Evolutionary conservation across 2,329 filamentous ascomycete genomes (phyloP), one percentile per base, ranked within the genome.

Genomic region (Verticillium longisporum): DNA sequence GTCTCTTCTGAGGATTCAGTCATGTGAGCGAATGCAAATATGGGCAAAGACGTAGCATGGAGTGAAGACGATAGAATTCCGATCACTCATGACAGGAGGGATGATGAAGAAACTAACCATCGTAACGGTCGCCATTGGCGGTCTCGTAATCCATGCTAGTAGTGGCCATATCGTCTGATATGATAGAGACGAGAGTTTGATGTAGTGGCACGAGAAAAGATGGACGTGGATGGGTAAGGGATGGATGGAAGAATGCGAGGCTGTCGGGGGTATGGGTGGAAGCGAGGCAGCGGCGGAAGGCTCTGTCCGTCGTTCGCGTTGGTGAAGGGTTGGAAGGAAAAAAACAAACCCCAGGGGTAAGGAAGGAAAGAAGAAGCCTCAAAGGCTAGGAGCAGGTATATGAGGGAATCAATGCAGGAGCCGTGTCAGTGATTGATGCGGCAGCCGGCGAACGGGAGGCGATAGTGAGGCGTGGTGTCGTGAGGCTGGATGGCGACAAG

Each of bases 81-180:
- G 9, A 21, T 50, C 15, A 10, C 3, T 50, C 21, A 18, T 65
- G 58, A 41, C 54, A 61, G 61, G 33, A 55, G 13, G 41, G 14
- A 21, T 55, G 5, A 33, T 33, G 59, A 38, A 13, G 55, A 53
- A 68, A 64, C 79, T 68, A 77, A 88, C 86, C 86, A 70, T 88
- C 86, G 67, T 87, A 88, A 64, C 83, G 85, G 74, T 87, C 83
- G 70, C 84, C 85, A 69, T 86, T 87, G 66, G 85, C 83, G 72
- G 83, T 84, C 74, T 89, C 86, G 74, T 89, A 89, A 71, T 89
- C 86, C 86, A 89, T 89, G 66, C 85, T 83, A 50, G 83, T 85
- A 65, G 85, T 86, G 61, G 84, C 84, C 84, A 87, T 87, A 66
- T 73, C 32, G 14, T 58, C 55, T 63, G 56, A 37, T 61, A 56